Evolutionary conservation across 257 asterid genomes (phyloP), one percentile per base, ranked within the genome.

Genomic region (Nicotiana paniculata): DNA sequence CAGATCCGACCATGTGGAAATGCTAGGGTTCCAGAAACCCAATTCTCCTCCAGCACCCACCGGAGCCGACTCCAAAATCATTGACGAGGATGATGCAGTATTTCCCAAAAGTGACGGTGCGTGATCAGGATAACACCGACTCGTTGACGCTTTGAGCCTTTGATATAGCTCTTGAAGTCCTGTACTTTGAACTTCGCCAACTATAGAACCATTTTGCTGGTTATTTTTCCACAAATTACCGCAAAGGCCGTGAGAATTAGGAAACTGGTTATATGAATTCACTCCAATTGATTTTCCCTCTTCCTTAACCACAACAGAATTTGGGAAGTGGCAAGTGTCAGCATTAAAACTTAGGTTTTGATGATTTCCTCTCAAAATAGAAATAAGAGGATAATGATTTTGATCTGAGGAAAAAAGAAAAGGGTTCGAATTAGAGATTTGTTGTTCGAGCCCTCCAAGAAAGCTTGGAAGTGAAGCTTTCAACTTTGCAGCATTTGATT

Each of bases 141-240:
- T 84, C 4, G 90, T 24, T 3, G 98, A 81, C 61, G 90, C 86
- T 82, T 88, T 87, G 12, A 91, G 90, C 82, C 92, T 75, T 58
- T 90, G 93, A 62, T 90, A 94, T 39, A 90, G 83, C 35, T 94
- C 98, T 57, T 90, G 96, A 81, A 91, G 63, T 61, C 93, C 96
- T 51, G 74, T 55, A 39, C 81, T 82, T 70, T 88, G 93, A 63
- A 55, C 83, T 79, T 91, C 90, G 2, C 92, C 91, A 12, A 88
- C 83, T 1, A 82, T 16, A 48, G 84, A 70, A 6, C 88, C 87
- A 64, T 79, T 85, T 32, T 69, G 74, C 62, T 84, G 62, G 65
- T 79, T 91, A 69, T 80, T 77, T 84, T 93, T 88, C 89, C 89
- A 89, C 18, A 80, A 35, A 35, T 74, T 61, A 43, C 66, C 72